A percentile compares a stretch with the other conserved stretches of the same genome.
phyloP scores from a whole-genome alignment of 1,139 yeast genomes.

The Saccharomyces hybrid region DNA sequence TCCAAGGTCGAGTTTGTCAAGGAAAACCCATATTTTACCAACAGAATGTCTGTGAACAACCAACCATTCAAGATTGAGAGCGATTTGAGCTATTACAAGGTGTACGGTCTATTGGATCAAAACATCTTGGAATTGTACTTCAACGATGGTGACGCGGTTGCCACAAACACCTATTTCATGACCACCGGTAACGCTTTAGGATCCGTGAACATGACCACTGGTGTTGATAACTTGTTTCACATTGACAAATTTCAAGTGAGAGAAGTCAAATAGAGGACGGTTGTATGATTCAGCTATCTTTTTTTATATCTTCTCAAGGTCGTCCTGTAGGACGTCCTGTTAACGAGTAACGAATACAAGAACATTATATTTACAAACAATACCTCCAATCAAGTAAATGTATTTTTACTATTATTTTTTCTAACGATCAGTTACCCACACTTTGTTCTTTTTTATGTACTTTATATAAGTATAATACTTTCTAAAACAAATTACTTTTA shows the following conservation, averaged over 20 bases:
- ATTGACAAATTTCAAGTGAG: constrained; percentile 10
- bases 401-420: neutral
- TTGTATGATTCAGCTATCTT: neutral
- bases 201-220: constrained; percentile 13
- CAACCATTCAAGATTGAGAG: neutral
- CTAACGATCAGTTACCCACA: neutral
- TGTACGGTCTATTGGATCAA: constrained; percentile 29
- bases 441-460: neutral
- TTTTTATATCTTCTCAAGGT: neutral
- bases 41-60: constrained; percentile 5
- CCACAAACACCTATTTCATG: constrained; percentile 27
- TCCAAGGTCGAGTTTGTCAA: constrained; percentile 16
- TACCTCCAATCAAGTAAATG: too few species aligned
- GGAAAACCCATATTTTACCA: constrained; percentile 18
- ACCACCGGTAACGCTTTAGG: constrained; percentile 15
- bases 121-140: constrained; percentile 29
- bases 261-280: constrained; percentile 4
- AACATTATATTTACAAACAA: too few species aligned
- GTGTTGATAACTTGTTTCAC: constrained; percentile 30
- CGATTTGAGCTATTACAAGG: constrained; percentile 15
- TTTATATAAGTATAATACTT: neutral
- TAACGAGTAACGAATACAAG: neutral
- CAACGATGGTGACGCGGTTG: constrained; percentile 25
- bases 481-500: neutral
- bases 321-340: neutral